Base-by-base conservation (phyloP, 2,329 filamentous ascomycete species). In the Epichloe scottii region DNA sequence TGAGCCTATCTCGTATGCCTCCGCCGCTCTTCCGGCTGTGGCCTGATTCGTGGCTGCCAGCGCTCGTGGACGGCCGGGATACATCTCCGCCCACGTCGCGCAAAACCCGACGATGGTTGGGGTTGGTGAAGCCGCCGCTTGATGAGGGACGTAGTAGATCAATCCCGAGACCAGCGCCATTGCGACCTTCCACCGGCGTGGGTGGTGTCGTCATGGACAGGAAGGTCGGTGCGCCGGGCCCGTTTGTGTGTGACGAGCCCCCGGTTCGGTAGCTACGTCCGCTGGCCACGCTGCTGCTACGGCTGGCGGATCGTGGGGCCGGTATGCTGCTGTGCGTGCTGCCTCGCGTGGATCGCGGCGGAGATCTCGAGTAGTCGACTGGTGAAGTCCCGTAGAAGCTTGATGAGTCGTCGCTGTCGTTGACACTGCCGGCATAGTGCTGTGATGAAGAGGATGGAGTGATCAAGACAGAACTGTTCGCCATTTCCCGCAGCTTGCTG, bases 401-500 rank as follows among this genome's bases (percentile, higher is more conserved):
- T 2, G 75, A 73, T 42, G 75, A 78, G 61, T 81, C 78, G 59
- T 81, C 78, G 54, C 75, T 77, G 57, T 74, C 75, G 54, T 75
- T 72, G 56, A 71, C 63, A 55, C 70, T 71, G 39, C 68, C 66
- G 3, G 67, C 59, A 52, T 70, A 66, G 35, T 71, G 66, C 41
- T 66, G 63, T 17, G 66, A 66, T 5, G 57, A 57, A 40, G 57
- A 58, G 2, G 62, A 67, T 11, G 70, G 71, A n/a, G 52, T 54
- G 26, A 73, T 76, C 55, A 91, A 73, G 19, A 85, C 81, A 37
- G 82, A 85, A 60, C 80, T 87, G 53, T 81, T 90, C n/a, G 87
- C 89, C 52, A 95, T 74, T 65, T 96, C 89, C 41, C 90, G 81
- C 35, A 94, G 76, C 55, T 85, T 83, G 61, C 76, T 85, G 61